Percentiles rank a stretch among this genome's conserved stretches.
These are phyloP conservation scores for Chlorella sorokiniana DNA, from an alignment of 139 green algal species.

Conservation along the genomic window DNA sequence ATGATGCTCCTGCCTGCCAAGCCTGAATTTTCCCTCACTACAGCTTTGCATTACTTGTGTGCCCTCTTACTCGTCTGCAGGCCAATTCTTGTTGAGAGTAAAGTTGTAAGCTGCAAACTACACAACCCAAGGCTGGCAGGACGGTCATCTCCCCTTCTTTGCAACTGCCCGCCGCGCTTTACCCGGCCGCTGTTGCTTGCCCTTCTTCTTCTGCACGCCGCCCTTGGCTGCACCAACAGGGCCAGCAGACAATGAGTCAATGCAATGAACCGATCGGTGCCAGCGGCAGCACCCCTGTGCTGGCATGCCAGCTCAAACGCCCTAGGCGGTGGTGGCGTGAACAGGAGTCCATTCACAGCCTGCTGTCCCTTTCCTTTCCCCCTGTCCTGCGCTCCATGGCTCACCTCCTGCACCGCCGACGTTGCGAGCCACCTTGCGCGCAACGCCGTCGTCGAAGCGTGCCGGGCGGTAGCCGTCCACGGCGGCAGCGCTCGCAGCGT, in stretches of 20 bases:
- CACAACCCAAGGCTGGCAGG: not conserved
- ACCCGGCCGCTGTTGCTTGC: constrained; percentile 55
- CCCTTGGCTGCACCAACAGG: constrained; percentile 6
- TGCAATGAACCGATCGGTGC: too few species aligned
- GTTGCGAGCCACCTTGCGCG: not conserved
- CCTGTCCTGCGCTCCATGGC: too few species aligned
- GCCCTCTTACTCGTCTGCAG: not conserved
- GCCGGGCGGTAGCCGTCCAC: constrained; percentile 72
- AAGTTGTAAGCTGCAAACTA: not conserved
- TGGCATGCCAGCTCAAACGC: too few species aligned
- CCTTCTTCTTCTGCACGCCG: constrained; percentile 30
- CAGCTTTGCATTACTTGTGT: not conserved
- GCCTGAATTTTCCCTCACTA: too few species aligned
- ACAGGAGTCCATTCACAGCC: too few species aligned
- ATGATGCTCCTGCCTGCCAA: not conserved
- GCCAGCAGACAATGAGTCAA: too few species aligned
- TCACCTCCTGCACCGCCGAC: constrained; percentile 1
- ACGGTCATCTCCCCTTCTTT: constrained; percentile 15
- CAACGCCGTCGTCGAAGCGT: constrained; percentile 33
- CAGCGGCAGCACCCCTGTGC: too few species aligned
- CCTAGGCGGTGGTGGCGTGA: too few species aligned
- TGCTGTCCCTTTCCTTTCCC: too few species aligned
- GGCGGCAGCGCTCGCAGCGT: constrained; percentile 75
- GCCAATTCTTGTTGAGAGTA: not conserved
- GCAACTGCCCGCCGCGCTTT: constrained; percentile 55